Base-by-base conservation (phyloP, 1,139 yeast species). In the Hansenula sp. region DNA sequence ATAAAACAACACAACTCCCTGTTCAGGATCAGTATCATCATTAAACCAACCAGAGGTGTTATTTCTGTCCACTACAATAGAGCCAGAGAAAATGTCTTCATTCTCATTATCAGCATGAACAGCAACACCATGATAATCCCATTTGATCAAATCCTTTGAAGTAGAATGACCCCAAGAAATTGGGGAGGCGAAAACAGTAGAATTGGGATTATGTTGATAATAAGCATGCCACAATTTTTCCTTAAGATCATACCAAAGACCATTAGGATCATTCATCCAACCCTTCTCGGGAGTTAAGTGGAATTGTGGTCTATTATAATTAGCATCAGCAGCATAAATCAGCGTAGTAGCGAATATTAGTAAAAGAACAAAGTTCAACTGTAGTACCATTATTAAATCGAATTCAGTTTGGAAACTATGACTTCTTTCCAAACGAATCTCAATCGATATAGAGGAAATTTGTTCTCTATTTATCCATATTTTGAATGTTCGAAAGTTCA, bases 151-250 rank as follows among this genome's bases (percentile, higher is more conserved):
- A 49, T 68, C 68, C 5, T 53, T 47, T 7, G 69, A 62, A 11
- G 62, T 58, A 9, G 69, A 63, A 44, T 66, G 71, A 5, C 71
- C 71, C 71, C 71, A 66, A 41, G 54, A 59, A 27, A 59, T 41
- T 36, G 65, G 67, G 19, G 48, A 40, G 2, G 60, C 67, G 51
- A 67, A 62, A 10, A 54, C 47, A 5, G 59, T 53, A 24, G 44
- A 59, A 36, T 58, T 54, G 7, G 69, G 68, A 44, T 65, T 59
- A 53, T 57, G 59, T 48, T 68, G 72, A 50, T 53, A 68, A 52
- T 66, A 68, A 42, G 60, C 30, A 43, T 68, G 71, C 51, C 52
- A 59, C 16, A 49, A 15, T 11, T 51, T 45, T 17, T 54, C 55
- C 35, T 47, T 47, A 6, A 47, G 46, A 41, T 59, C 60, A 43